These are phyloP conservation scores for Dendrobium nobile DNA, from an alignment of 106 monocot species.

Conservation along the genomic window DNA sequence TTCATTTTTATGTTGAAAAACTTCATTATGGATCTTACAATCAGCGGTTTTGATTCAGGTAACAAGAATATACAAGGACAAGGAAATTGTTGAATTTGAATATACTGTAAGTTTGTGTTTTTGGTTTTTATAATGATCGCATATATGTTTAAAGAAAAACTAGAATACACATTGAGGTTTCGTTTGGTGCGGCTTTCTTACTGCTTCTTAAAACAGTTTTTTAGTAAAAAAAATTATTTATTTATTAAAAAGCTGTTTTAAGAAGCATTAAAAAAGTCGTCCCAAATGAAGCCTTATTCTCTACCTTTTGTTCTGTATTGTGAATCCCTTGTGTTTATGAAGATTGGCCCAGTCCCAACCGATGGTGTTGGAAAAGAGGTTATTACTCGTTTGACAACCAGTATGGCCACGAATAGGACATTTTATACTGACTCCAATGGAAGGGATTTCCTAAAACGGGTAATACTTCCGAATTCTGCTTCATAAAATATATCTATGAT, in stretches of 20 bases:
- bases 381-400: conserved; percentile 52
- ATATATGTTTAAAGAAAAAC: background rate
- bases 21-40: background rate
- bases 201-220: too few species aligned
- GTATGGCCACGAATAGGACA: conserved; percentile 57
- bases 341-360: conserved; percentile 36
- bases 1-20: background rate
- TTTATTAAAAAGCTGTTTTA: too few species aligned
- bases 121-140: background rate
- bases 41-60: background rate
- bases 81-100: conserved; percentile 7
- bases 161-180: too few species aligned
- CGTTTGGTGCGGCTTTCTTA: too few species aligned
- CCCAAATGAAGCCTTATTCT: background rate
- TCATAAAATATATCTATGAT: background rate
- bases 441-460: conserved; percentile 79
- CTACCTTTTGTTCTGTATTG: background rate
- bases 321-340: conserved; percentile 3
- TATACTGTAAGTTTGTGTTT: conserved; percentile 3
- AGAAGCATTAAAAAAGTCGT: too few species aligned
- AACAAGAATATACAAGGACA: conserved; percentile 8
- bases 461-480: conserved; percentile 12
- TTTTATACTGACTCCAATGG: conserved; percentile 86
- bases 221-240: too few species aligned
- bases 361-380: conserved; percentile 47